Evolutionary conservation across 2,329 filamentous ascomycete species (phyloP).

Genomic region (Cladosporium velox): DNA sequence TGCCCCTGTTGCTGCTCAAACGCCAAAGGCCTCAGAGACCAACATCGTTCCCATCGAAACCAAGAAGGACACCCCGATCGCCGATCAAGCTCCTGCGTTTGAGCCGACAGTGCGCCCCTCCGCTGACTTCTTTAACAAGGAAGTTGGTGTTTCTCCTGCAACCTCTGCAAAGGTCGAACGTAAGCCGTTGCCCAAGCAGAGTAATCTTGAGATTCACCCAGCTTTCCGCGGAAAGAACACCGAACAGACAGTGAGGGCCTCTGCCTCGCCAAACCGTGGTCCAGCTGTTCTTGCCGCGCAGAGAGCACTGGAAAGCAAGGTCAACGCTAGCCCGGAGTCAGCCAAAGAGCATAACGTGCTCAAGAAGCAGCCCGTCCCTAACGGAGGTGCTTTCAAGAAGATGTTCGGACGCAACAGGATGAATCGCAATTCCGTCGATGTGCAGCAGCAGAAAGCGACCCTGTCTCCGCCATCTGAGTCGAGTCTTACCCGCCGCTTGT

Average conservation of each 20-base stretch:
- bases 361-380: slow-evolving; percentile 44
- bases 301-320: slow-evolving; percentile 33
- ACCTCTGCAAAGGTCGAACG: slow-evolving; percentile 32
- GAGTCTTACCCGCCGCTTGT: slow-evolving; percentile 43
- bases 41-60: slow-evolving; percentile 16
- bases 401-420: slow-evolving; percentile 63
- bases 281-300: slow-evolving; percentile 36
- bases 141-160: slow-evolving; percentile 24
- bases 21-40: slow-evolving; percentile 22
- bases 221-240: slow-evolving; percentile 40
- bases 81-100: slow-evolving; percentile 19
- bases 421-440: slow-evolving; percentile 50
- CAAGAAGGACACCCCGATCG: slow-evolving; percentile 18
- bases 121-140: slow-evolving; percentile 28
- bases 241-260: slow-evolving; percentile 24
- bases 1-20: slow-evolving; percentile 13
- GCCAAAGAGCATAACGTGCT: slow-evolving; percentile 34
- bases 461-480: slow-evolving; percentile 35
- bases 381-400: slow-evolving; percentile 58
- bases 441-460: slow-evolving; percentile 43
- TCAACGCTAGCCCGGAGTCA: slow-evolving; percentile 36
- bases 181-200: slow-evolving; percentile 34
- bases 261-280: slow-evolving; percentile 33
- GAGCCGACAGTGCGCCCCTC: slow-evolving; percentile 20
- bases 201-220: slow-evolving; percentile 43